A percentile compares a stretch with the other conserved stretches of the same genome.
Evolutionary conservation across 768 basidiomycete species (phyloP).

Genomic region (Sutorius australiensis): DNA sequence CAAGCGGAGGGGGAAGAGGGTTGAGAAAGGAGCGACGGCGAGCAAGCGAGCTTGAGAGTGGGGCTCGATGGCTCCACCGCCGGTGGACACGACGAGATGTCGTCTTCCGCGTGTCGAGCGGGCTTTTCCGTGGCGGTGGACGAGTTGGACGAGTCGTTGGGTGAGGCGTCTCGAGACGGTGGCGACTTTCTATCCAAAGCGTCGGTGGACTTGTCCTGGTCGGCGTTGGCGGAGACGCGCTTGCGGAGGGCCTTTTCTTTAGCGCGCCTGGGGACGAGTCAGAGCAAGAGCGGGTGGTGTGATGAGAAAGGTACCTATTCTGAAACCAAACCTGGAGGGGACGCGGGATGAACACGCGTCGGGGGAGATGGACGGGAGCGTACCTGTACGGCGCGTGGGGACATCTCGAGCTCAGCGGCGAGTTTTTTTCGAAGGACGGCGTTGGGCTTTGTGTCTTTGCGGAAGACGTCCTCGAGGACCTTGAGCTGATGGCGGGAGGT

Average conservation of each 20-base stretch:
- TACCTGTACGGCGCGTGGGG: conserved; percentile 92
- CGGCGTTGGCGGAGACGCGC: conserved; percentile 36
- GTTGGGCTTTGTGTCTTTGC: conserved; percentile 88
- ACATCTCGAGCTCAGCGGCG: conserved; percentile 84
- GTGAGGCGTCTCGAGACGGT: conserved; percentile 22
- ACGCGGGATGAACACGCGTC: conserved; percentile 23
- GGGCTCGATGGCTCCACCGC: conserved; percentile 11
- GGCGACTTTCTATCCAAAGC: conserved; percentile 11
- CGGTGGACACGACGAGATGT: conserved; percentile 1
- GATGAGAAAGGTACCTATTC: conserved; percentile 54
- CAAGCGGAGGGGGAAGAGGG: conserved; percentile 18
- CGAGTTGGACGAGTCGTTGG: conserved; percentile 30
- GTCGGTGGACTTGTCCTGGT: conserved; percentile 15
- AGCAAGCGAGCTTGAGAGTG: conserved; percentile 23
- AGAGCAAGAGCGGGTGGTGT: conserved; percentile 5
- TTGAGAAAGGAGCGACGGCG: conserved; percentile 13
- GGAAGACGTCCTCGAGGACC: conserved; percentile 84
- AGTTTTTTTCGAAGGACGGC: conserved; percentile 73
- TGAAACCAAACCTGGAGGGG: conserved; percentile 81
- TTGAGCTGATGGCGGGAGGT: conserved; percentile 87
- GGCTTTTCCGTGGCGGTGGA: conserved; percentile 42
- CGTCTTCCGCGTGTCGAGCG: conserved; percentile 22
- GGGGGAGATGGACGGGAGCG: conserved; percentile 22
- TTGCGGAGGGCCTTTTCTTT: conserved; percentile 73
- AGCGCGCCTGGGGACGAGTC: conserved; percentile 54